Base-by-base conservation (phyloP, 371 early-diverging fungal genomes). In the Syncephalastrum sp. region DNA sequence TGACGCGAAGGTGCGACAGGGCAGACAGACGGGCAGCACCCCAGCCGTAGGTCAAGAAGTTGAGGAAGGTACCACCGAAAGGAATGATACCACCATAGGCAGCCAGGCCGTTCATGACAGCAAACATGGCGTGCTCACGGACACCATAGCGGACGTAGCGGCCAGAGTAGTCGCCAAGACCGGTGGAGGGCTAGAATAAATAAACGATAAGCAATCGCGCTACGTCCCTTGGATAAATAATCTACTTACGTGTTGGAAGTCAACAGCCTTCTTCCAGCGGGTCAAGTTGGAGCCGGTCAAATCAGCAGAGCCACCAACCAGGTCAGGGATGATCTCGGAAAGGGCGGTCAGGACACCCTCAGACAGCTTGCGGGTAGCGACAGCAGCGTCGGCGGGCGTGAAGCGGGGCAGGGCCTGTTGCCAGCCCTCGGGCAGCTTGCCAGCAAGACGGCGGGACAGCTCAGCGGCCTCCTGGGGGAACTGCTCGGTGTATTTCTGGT, bases 41-140 rank as follows among this genome's bases (percentile, higher is more conserved):
- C 62, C 79, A 82, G 50, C 88, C 89, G 61, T 90, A 90, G 66
- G 80, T 82, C 74, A 96, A 85, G 74, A 99, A 99, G 87, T 98
- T 98, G 60, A 99, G 84, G 86, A 98, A 99, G 21, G 99, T 98
- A 59, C 94, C 92, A 56, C 93, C 93, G 64, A 89, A 96, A 17
- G 98, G 97, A 61, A 96, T 90, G 50, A 89, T 67, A 48, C 83
- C 92, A 54, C 96, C 95, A 63, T 96, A 97, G 27, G 94, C 91
- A 45, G 88, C 69, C 53, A 99, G 80, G 59, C 99, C 99, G 82
- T 99, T 99, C 83, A 91, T 89, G 63, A 94, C 85, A 42, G 93
- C 98, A 47, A 90, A 90, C 99, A 99, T 99, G 51, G 90, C 97
- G 74, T 99, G 99, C 79, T 99, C 99, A 74, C 99, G 92, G 42